Evolutionary conservation across 306 rosid species (phyloP).

Genomic region (Prunus fruticosa): DNA sequence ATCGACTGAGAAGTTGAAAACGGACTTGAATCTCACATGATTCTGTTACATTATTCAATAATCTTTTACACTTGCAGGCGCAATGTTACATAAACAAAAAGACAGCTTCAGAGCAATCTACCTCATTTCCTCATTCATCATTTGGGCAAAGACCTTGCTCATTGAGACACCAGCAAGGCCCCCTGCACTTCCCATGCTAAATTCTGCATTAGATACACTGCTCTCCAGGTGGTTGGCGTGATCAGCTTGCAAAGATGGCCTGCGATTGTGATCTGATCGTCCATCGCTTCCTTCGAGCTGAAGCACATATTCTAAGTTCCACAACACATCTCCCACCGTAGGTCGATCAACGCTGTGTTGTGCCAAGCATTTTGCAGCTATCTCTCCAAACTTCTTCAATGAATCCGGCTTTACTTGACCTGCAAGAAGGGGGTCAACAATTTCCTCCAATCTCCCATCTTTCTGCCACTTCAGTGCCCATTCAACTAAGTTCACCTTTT

Average conservation of each 20-base stretch:
- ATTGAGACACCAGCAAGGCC: slow-evolving; percentile 56
- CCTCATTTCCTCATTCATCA: slow-evolving; percentile 62
- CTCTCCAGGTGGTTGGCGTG: slow-evolving; percentile 23
- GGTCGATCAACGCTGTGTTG: slow-evolving; percentile 49
- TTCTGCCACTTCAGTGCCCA: slow-evolving; percentile 43
- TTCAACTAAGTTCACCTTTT: slow-evolving; percentile 47
- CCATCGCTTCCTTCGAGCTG: slow-evolving; percentile 39
- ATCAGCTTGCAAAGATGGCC: slow-evolving; percentile 15
- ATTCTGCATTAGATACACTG: slow-evolving; percentile 26
- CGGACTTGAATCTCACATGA: neutral
- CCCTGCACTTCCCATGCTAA: slow-evolving; percentile 39
- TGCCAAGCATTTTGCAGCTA: slow-evolving; percentile 57
- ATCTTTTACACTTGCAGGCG: too few relatives aligned
- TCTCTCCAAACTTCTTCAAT: slow-evolving; percentile 37
- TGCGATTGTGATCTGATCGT: slow-evolving; percentile 7
- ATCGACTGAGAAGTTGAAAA: neutral
- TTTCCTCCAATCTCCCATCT: slow-evolving; percentile 36
- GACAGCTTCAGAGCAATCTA: slow-evolving; percentile 16
- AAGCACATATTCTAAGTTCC: slow-evolving; percentile 68
- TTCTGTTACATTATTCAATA: too few relatives aligned
- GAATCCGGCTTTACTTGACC: slow-evolving; percentile 44
- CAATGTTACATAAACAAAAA: neutral
- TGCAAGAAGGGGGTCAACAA: slow-evolving; percentile 39
- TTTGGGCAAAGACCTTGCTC: slow-evolving; percentile 70
- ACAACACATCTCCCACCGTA: slow-evolving; percentile 62